phyloP scores from a whole-genome alignment of 2,329 filamentous ascomycete species.

The Chaetomiaceae sp. region DNA sequence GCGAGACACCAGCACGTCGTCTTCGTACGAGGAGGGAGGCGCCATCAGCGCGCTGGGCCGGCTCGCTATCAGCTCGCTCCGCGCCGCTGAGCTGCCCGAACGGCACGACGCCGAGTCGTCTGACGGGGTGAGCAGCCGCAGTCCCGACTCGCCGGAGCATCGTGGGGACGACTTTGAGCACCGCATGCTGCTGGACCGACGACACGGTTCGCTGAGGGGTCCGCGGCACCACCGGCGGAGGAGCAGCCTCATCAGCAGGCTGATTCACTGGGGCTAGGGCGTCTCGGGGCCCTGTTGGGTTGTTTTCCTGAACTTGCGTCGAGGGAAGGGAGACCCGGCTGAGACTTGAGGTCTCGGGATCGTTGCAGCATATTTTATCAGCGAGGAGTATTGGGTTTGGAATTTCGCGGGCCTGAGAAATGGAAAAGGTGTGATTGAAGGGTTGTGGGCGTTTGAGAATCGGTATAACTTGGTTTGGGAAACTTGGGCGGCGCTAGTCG shows the following conservation, averaged over 20 bases:
- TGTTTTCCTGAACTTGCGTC: too few relatives aligned
- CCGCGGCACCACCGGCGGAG: slow-evolving; percentile 4
- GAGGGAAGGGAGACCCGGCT: neutral
- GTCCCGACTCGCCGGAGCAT: slow-evolving; percentile 9
- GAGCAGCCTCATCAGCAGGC: slow-evolving; percentile 11
- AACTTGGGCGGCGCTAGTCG: too few relatives aligned
- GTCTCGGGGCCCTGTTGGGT: neutral
- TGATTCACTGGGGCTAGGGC: slow-evolving; percentile 11
- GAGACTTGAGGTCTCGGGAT: too few relatives aligned
- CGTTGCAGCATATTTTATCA: neutral
- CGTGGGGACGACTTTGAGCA: neutral
- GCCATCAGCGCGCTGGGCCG: slow-evolving; percentile 10
- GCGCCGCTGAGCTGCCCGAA: slow-evolving; percentile 10
- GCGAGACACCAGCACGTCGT: neutral
- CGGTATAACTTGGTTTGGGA: too few relatives aligned
- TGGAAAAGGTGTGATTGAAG: neutral
- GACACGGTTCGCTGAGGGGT: slow-evolving; percentile 1
- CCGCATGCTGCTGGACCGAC: neutral
- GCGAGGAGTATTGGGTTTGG: neutral
- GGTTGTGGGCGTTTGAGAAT: too few relatives aligned
- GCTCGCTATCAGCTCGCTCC: slow-evolving; percentile 17
- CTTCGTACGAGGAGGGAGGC: slow-evolving; percentile 1
- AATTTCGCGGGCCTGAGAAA: neutral
- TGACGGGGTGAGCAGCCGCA: slow-evolving; percentile 11
- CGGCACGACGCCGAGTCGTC: slow-evolving; percentile 10